A percentile compares a stretch with the other conserved stretches of the same genome.
Conservation (phyloP, 441 rosid genomes). For the Breynia disticha region DNA sequence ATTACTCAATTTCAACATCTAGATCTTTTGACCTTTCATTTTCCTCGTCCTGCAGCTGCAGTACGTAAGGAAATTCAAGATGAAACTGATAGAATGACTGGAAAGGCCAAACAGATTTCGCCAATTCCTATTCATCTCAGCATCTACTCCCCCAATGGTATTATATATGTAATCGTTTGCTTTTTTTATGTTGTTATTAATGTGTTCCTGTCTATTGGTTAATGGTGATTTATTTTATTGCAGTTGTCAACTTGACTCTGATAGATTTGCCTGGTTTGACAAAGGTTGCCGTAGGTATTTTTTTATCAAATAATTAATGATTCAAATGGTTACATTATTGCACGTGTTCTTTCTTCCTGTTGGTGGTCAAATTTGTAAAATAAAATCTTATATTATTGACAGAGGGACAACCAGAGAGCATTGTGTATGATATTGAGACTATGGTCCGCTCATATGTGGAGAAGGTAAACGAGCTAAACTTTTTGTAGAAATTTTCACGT, state of each 20-base stretch:
- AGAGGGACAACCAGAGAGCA: conserved; percentile 83
- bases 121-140: conserved; percentile 76
- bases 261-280: conserved; percentile 84
- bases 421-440: conserved; percentile 63
- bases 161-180: conserved; percentile 1
- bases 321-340: not conserved
- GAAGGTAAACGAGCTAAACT: conserved; percentile 36
- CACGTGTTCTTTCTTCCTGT: not conserved
- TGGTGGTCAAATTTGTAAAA: conserved; percentile 7
- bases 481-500: too few species aligned
- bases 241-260: conserved; percentile 77
- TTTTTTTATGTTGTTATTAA: not conserved
- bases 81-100: conserved; percentile 77
- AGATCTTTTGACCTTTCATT: not conserved
- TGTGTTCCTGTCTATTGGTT: not conserved
- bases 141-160: conserved; percentile 76
- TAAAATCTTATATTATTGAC: conserved; percentile 15
- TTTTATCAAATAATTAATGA: not conserved
- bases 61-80: conserved; percentile 77
- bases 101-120: conserved; percentile 67
- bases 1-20: not conserved
- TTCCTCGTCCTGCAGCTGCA: conserved; percentile 34
- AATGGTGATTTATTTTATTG: conserved; percentile 13
- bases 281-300: conserved; percentile 71
- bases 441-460: conserved; percentile 84